A percentile compares a stretch with the other conserved stretches of the same genome.
These are phyloP conservation scores for Physaria fendleri DNA, from an alignment of 345 rosid genomes.

Conservation along the genomic window DNA sequence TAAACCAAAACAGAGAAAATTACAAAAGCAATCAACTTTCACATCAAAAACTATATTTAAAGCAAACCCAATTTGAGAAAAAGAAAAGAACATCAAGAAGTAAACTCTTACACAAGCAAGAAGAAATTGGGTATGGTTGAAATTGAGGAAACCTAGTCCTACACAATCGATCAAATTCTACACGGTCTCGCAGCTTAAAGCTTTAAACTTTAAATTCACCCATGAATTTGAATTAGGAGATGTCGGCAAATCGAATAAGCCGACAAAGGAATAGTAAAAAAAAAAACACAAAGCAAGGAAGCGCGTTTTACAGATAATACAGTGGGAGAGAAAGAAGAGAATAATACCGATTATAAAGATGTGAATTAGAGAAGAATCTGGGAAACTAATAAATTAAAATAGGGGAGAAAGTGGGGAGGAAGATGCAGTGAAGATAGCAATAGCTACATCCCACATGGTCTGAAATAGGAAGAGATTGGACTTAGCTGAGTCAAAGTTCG, in stretches of 20 bases:
- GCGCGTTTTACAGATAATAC: not conserved
- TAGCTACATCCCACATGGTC: conserved; percentile 33
- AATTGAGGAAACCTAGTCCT: conserved; percentile 18
- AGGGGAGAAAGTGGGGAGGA: conserved; percentile 24
- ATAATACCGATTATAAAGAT: conserved; percentile 49
- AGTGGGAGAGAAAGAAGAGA: conserved; percentile 11
- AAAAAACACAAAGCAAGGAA: not conserved
- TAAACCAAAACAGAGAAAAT: too few species aligned
- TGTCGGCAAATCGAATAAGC: conserved; percentile 21
- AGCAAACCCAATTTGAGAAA: not conserved
- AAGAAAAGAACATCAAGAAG: not conserved
- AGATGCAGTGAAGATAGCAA: conserved; percentile 32
- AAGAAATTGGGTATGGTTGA: not conserved
- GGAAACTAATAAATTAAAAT: not conserved
- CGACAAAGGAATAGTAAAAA: conserved; percentile 2
- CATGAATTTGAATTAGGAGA: not conserved
- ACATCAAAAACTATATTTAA: too few species aligned
- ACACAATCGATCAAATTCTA: too few species aligned
- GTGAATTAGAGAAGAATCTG: conserved; percentile 29
- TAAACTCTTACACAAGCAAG: not conserved
- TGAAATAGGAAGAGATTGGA: too few species aligned
- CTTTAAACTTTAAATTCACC: not conserved
- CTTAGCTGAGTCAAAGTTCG: too few species aligned
- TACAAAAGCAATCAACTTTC: too few species aligned
- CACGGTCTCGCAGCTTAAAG: not conserved